Percentiles rank a stretch among this genome's conserved stretches.
Conservation (phyloP, 257 asterid genomes). For the Solanum sejunctum region DNA sequence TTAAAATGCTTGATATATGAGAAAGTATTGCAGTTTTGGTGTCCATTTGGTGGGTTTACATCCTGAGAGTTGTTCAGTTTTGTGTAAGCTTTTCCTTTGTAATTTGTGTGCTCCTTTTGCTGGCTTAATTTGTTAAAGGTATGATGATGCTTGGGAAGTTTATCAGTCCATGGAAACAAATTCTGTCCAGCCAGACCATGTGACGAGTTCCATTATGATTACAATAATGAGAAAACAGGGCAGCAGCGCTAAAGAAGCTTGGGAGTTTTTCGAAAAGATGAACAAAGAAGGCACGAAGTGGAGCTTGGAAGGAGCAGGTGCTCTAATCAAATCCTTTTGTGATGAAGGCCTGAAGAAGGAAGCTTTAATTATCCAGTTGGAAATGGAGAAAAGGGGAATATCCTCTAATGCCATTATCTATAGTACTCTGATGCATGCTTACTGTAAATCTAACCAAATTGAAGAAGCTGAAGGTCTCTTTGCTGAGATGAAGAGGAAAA, state of each 20-base stretch:
- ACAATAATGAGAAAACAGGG: constrained; percentile 78
- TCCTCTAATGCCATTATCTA: constrained; percentile 62
- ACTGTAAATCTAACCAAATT: constrained; percentile 54
- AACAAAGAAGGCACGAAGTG: constrained; percentile 58
- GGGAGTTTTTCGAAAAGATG: constrained; percentile 68
- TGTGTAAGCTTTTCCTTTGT: not conserved
- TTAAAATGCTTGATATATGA: not conserved
- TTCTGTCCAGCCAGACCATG: constrained; percentile 67
- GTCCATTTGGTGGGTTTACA: not conserved
- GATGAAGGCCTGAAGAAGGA: constrained; percentile 79
- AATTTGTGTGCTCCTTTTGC: not conserved
- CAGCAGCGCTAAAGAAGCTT: constrained; percentile 59
- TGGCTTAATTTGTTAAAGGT: constrained; percentile 25
- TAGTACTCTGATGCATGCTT: constrained; percentile 79
- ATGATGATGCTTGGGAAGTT: constrained; percentile 75
- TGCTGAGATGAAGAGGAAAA: constrained; percentile 68
- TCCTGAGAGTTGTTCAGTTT: not conserved
- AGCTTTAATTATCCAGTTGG: constrained; percentile 78
- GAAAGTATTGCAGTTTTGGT: not conserved
- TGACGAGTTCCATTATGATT: constrained; percentile 70
- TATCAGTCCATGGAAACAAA: constrained; percentile 50
- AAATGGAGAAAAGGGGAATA: constrained; percentile 73
- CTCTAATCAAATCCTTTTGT: constrained; percentile 79
- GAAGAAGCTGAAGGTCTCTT: constrained; percentile 93
- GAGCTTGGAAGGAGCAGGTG: constrained; percentile 75